Evolutionary conservation across 1,284 basidiomycete genomes (phyloP).

Genomic region (Sanghuangporus baumii): DNA sequence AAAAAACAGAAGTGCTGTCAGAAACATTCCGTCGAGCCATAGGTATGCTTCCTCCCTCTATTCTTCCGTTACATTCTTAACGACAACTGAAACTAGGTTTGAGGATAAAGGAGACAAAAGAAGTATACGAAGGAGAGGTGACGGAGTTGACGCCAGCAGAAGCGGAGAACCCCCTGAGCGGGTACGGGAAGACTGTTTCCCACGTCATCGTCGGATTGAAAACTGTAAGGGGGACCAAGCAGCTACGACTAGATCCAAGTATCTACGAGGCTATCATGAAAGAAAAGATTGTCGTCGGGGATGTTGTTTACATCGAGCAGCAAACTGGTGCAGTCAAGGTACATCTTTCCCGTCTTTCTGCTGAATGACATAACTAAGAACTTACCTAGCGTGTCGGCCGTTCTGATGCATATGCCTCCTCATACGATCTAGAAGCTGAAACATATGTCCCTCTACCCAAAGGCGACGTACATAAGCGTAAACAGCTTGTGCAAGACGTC

Average conservation of each 20-base stretch:
- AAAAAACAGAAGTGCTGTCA: constrained; percentile 98
- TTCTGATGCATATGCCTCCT: constrained; percentile 97
- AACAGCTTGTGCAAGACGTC: constrained; percentile 96
- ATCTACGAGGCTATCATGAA: constrained; percentile 98
- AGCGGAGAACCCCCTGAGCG: constrained; percentile 91
- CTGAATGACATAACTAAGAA: background rate
- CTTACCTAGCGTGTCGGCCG: constrained; percentile 78
- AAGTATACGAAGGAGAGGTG: constrained; percentile 98
- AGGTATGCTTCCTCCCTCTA: constrained; percentile 47
- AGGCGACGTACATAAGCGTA: constrained; percentile 96
- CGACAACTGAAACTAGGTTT: constrained; percentile 50
- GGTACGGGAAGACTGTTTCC: constrained; percentile 97
- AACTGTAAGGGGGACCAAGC: constrained; percentile 98
- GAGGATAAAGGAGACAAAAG: constrained; percentile 97
- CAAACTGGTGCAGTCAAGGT: constrained; percentile 97
- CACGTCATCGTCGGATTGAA: constrained; percentile 97
- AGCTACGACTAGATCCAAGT: constrained; percentile 88
- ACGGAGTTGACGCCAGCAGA: constrained; percentile 96
- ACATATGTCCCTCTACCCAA: constrained; percentile 98
- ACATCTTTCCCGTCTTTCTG: constrained; percentile 19
- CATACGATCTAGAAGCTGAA: constrained; percentile 96
- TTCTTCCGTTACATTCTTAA: background rate
- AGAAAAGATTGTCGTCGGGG: constrained; percentile 94
- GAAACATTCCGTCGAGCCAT: constrained; percentile 95
- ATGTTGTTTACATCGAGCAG: constrained; percentile 94